A percentile compares a stretch with the other conserved stretches of the same genome.
Evolutionary conservation across 257 asterid species (phyloP).

Genomic region (Ophiorrhiza pumila): DNA sequence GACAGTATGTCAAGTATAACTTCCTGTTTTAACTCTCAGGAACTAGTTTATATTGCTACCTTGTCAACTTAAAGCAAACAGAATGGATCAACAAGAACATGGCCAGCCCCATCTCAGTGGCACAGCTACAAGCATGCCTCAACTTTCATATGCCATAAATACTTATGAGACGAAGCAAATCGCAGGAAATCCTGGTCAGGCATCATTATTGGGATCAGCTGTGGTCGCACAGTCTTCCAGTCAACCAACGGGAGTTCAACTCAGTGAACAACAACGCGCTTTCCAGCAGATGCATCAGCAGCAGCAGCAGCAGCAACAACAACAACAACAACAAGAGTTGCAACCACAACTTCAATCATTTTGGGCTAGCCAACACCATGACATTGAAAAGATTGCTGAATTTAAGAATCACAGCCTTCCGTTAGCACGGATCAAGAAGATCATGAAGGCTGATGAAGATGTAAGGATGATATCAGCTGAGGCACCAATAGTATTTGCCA

Average conservation of each 20-base stretch:
- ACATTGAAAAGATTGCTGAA: constrained; percentile 16
- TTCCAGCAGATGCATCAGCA: constrained; percentile 28
- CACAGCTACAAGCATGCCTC: constrained; percentile 11
- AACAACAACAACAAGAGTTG: constrained; percentile 9
- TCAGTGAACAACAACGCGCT: constrained; percentile 2
- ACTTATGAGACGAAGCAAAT: constrained; percentile 17
- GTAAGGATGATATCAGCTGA: constrained; percentile 37
- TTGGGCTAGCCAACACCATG: constrained; percentile 24
- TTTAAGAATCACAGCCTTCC: constrained; percentile 37
- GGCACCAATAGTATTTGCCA: constrained; percentile 33
- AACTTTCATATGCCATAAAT: constrained; percentile 11
- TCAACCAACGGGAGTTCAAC: constrained; percentile 15
- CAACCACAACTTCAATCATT: constrained; percentile 15
- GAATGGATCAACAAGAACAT: constrained; percentile 26
- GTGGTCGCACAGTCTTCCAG: constrained; percentile 2
- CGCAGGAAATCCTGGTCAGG: constrained; percentile 7
- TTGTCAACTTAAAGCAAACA: background rate
- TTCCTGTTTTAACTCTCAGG: background rate
- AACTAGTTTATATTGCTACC: background rate
- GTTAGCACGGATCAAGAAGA: constrained; percentile 35
- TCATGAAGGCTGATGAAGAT: constrained; percentile 40
- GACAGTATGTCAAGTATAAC: background rate
- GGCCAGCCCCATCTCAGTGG: constrained; percentile 15
- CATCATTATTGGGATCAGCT: constrained; percentile 1
- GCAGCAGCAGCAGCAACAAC: constrained; percentile 13